Percentiles rank a stretch among this genome's conserved stretches.
phyloP scores from a whole-genome alignment of 441 rosid genomes.

The Sinapis alba region DNA sequence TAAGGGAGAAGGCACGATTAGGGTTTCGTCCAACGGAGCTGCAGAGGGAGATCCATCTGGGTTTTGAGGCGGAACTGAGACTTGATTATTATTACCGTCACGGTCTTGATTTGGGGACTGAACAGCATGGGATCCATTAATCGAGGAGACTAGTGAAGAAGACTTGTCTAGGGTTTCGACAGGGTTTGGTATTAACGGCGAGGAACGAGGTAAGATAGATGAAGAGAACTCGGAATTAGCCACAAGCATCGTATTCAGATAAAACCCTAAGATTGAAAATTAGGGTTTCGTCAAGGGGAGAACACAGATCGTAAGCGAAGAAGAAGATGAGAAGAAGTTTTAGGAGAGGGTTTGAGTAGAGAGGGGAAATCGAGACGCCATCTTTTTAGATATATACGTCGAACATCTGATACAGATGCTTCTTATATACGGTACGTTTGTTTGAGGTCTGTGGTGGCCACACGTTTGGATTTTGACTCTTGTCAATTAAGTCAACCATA shows the following conservation, averaged over 20 bases:
- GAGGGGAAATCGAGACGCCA: slow-evolving; percentile 64
- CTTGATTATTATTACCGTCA: neutral
- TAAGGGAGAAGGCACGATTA: neutral
- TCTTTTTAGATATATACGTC: neutral
- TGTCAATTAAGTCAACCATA: neutral
- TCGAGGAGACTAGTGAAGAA: slow-evolving; percentile 7
- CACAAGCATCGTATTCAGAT: neutral
- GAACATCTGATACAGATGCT: slow-evolving; percentile 2
- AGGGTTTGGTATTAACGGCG: slow-evolving; percentile 17
- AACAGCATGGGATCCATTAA: slow-evolving; percentile 20
- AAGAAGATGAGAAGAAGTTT: slow-evolving; percentile 10
- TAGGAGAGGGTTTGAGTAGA: slow-evolving; percentile 37
- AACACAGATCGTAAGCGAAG: slow-evolving; percentile 6
- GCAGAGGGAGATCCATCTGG: neutral
- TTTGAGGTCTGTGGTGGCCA: slow-evolving; percentile 31
- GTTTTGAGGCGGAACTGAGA: neutral
- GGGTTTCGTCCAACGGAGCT: slow-evolving; percentile 11
- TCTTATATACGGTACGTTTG: slow-evolving; percentile 12
- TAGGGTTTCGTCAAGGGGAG: slow-evolving; percentile 10
- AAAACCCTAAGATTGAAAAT: neutral
- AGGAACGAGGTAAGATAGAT: neutral
- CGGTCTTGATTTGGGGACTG: neutral
- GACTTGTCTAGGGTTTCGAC: slow-evolving; percentile 31
- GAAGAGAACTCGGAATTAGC: slow-evolving; percentile 12
- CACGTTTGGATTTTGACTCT: neutral